Evolutionary conservation across 306 rosid genomes (phyloP), one percentile per base, ranked within the genome.

Genomic region (Gastrolobium villosum): DNA sequence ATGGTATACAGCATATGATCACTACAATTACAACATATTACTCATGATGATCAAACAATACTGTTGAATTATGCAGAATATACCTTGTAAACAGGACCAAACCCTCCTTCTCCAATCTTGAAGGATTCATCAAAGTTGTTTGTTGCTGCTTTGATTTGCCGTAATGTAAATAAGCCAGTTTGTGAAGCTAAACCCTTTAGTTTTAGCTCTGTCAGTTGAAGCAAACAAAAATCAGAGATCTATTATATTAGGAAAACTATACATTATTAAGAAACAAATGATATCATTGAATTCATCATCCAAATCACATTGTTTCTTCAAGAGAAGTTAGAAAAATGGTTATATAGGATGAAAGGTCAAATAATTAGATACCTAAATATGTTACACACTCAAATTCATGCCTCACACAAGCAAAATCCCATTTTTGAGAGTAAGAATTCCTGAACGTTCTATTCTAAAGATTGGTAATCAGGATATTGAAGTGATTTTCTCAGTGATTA

Each of bases 11-110:
- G 10, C 11, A 43, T 45, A 35, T 8, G 15, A 20, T 20, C 1
- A 20, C 44, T 4, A 28, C 11, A 61, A 7, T 31, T 34, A 41
- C 11, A 45, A 70, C 7, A 40, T 35, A 45, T 26, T 3, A 48
- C 36, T 6, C 20, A 35, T 34, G 65, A 10, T 14, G 1, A 20
- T n/a, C 5, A 67, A 13, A 31, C 7, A 41, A 40, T 20, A 30
- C 13, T 64, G 59, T n/a, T 4, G 4, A 31, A 57, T 57, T 8
- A 10, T 74, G 68, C 44, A 84, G 65, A 4, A 20, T 20, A 70
- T 70, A 70, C 76, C 76, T 70, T 70, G 6, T 52, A 70, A 0
- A 70, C 76, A 8, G 76, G 76, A 34, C 76, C 76, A 53, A 70
- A 70, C 4, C 64, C 76, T 70, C 76, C 76, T 53, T 70, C 76